These are phyloP conservation scores for Xylaria sp. DNA, from an alignment of 2,329 filamentous ascomycete species.

Conservation along the genomic window DNA sequence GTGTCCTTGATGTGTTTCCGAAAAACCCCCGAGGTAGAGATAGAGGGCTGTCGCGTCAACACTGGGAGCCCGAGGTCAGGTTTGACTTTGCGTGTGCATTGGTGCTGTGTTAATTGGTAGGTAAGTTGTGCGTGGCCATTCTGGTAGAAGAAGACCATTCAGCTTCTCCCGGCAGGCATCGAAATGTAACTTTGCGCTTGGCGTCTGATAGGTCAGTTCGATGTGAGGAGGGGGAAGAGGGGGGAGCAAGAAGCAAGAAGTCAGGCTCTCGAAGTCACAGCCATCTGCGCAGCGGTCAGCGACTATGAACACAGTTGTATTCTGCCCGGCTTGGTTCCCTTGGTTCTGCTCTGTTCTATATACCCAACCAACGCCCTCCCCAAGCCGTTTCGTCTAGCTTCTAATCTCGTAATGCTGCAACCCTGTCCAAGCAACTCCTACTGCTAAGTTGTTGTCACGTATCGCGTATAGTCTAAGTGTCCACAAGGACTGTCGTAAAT, in stretches of 20 bases:
- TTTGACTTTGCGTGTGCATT: conserved; percentile 5
- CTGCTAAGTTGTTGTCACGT: conserved; percentile 36
- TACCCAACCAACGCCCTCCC: conserved; percentile 35
- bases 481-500: conserved; percentile 31
- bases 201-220: conserved; percentile 10
- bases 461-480: conserved; percentile 42
- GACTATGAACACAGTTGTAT: conserved; percentile 33
- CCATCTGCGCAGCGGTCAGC: conserved; percentile 11
- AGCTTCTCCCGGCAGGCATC: conserved; percentile 21
- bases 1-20: conserved; percentile 7
- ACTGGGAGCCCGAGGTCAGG: conserved; percentile 17
- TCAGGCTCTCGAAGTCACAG: conserved; percentile 11
- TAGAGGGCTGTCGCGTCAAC: conserved; percentile 9
- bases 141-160: conserved; percentile 6
- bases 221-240: background rate
- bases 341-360: conserved; percentile 38
- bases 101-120: conserved; percentile 24
- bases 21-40: conserved; percentile 6
- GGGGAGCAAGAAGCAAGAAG: background rate
- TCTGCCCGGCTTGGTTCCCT: conserved; percentile 25
- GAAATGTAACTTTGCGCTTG: conserved; percentile 7
- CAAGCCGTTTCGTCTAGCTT: conserved; percentile 36
- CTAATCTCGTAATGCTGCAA: conserved; percentile 41
- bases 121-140: conserved; percentile 1
- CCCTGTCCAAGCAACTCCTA: conserved; percentile 37